These are phyloP conservation scores for Spergularia bocconei DNA, from an alignment of 148 eudicot genomes.

Conservation along the genomic window DNA sequence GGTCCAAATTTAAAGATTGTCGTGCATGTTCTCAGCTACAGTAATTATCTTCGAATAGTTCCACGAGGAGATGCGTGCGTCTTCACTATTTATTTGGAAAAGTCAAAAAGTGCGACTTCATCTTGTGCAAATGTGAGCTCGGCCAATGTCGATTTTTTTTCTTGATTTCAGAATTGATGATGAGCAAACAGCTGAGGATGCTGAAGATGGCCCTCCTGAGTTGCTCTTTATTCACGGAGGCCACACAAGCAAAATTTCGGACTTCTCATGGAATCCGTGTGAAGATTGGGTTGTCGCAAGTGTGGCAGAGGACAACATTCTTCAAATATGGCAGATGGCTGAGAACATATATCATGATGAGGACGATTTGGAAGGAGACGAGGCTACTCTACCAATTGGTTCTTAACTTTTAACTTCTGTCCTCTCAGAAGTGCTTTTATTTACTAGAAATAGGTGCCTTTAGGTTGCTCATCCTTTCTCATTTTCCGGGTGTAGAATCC, in stretches of 20 bases:
- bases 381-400: conserved; percentile 33
- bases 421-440: not conserved
- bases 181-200: conserved; percentile 74
- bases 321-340: conserved; percentile 97
- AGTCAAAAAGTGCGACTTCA: not conserved
- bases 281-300: conserved; percentile 93
- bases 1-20: not conserved
- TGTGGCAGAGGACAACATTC: conserved; percentile 84
- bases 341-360: conserved; percentile 85
- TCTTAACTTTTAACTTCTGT: conserved; percentile 28
- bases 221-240: conserved; percentile 90
- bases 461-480: not conserved
- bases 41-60: not conserved
- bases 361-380: conserved; percentile 59
- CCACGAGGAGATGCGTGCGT: not conserved
- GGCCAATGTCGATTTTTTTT: not conserved
- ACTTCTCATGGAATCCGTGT: conserved; percentile 92
- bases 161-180: conserved; percentile 53
- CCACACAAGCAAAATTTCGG: conserved; percentile 85
- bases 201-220: conserved; percentile 92
- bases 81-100: not conserved
- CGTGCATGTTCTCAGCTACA: not conserved
- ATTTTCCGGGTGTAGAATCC: not conserved
- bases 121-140: not conserved
- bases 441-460: not conserved